A percentile compares a stretch with the other conserved stretches of the same genome.
Conservation (phyloP, 192 early-diverging fungal genomes). For the Mortierella antarctica region DNA sequence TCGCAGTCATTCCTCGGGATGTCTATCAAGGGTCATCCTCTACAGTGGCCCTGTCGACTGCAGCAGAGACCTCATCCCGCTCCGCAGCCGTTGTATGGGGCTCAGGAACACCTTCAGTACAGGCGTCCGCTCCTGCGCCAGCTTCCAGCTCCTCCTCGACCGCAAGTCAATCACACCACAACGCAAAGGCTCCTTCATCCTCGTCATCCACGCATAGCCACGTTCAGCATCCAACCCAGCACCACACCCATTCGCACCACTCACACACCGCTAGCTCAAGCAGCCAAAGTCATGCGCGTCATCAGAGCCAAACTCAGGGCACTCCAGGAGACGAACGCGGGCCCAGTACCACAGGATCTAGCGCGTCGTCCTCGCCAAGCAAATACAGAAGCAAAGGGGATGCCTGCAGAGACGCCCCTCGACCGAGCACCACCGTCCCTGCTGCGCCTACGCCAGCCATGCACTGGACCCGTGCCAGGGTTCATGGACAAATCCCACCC, state of each 20-base stretch:
- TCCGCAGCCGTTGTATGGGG: constrained; percentile 9
- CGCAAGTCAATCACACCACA: not conserved
- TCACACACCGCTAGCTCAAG: too few relatives aligned
- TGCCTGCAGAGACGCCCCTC: not conserved
- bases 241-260: not conserved
- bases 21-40: constrained; percentile 2
- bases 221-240: constrained; percentile 5
- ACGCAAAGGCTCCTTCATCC: not conserved
- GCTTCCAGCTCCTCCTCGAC: not conserved
- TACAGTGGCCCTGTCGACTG: constrained; percentile 5
- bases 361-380: constrained; percentile 7
- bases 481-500: constrained; percentile 70
- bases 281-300: not conserved
- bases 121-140: not conserved
- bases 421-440: constrained; percentile 45
- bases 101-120: not conserved
- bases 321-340: not conserved
- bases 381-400: constrained; percentile 19
- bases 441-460: constrained; percentile 81
- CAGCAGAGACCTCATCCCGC: not conserved
- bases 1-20: too few relatives aligned
- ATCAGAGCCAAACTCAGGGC: not conserved
- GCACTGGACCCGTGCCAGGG: constrained; percentile 79
- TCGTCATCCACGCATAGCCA: constrained; percentile 1
- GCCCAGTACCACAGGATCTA: not conserved